Conservation (phyloP, 257 asterid genomes). For the Mentha longifolia region DNA sequence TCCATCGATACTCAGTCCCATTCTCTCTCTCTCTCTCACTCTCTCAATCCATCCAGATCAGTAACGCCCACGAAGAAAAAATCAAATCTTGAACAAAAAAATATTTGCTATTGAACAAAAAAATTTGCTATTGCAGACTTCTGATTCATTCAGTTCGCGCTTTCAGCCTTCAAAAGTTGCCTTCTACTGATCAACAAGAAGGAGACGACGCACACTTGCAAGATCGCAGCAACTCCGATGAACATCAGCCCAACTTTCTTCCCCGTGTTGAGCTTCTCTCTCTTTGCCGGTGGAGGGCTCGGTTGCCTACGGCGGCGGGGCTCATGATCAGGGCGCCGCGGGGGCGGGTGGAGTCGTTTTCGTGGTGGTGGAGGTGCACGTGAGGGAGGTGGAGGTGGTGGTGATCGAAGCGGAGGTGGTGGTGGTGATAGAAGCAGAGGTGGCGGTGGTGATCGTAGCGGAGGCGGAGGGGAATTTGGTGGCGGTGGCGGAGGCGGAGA, state of each 20-base stretch:
- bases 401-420: constrained; percentile 26
- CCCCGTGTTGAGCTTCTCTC: constrained; percentile 46
- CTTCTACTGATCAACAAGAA: constrained; percentile 53
- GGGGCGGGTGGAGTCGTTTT: constrained; percentile 39
- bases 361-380: constrained; percentile 46
- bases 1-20: constrained; percentile 38
- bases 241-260: constrained; percentile 56
- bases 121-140: constrained; percentile 4
- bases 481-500: constrained; percentile 35
- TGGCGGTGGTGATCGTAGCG: constrained; percentile 31
- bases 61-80: constrained; percentile 30
- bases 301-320: neutral
- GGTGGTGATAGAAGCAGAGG: neutral
- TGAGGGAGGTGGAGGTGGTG: constrained; percentile 22
- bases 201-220: constrained; percentile 59
- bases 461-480: constrained; percentile 8
- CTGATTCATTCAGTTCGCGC: constrained; percentile 31
- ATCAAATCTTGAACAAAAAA: constrained; percentile 17
- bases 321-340: constrained; percentile 2
- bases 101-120: constrained; percentile 9
- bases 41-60: constrained; percentile 31
- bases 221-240: constrained; percentile 48
- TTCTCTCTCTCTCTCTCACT: constrained; percentile 18
- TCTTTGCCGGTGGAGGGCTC: constrained; percentile 34
- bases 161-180: constrained; percentile 46